Evolutionary conservation across 106 monocot genomes (phyloP), one percentile per base, ranked within the genome.

Genomic region (Apostasia ramifera): DNA sequence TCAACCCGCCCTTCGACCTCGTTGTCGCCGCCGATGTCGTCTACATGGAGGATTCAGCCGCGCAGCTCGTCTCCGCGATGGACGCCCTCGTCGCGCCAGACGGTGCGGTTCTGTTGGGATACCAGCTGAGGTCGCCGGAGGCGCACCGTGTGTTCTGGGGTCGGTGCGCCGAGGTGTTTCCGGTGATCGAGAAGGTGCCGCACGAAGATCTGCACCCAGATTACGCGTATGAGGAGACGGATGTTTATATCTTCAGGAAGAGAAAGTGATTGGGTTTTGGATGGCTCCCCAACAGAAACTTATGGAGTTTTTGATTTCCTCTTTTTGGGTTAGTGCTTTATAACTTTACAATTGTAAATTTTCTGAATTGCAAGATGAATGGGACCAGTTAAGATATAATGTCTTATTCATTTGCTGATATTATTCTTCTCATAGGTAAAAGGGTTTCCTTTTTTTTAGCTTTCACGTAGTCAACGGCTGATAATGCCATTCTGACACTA

Each of bases 1-100:
- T 85, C 6, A 65, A 66, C 0, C 86, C 84, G 2, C 87, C 83
- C 3, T 98, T 98, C 54, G 90, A 98, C 55, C 53, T 92, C 57
- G 92, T 98, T 4, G 56, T 98, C 56, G 98, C 93, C 38, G 90
- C 98, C 5, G 98, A 98, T 74, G 98, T 98, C 57, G 92, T 98
- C 40, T 98, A 98, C 73, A 79, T 93, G 83, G 90, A 90, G 76
- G 98, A 98, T 47, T 90, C 90, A 1, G 98, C 81, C 0, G 39
- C 46, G 44, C 81, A 76, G 48, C 85, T 98, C 2, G 85, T 98
- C 43, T 71, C 70, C 14, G 90, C 98, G 47, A 90, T 98, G 90
- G 85, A 90, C 38, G 74, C 75, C 4, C 85, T 98, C 40, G 74
- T 93, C 37, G 74, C 63, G 8, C 62, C 69, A 8, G 73, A 79